Evolutionary conservation across 345 rosid species (phyloP).

Genomic region (Melaleuca quinquenervia): DNA sequence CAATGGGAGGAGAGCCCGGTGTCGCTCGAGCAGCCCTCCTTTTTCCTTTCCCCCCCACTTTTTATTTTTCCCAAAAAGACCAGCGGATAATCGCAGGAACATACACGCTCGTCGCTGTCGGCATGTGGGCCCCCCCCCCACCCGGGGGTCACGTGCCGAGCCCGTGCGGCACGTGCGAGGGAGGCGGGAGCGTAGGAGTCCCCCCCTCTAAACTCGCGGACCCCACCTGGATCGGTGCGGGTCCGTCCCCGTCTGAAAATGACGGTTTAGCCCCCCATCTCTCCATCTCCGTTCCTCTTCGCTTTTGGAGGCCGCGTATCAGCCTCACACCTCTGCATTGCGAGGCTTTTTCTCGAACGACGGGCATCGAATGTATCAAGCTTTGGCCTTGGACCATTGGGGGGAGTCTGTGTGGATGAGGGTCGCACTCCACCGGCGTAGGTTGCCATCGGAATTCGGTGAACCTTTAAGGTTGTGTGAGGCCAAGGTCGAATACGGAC

Average conservation of each 20-base stretch:
- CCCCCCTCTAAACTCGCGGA: background rate
- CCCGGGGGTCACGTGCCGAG: background rate
- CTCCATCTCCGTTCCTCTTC: background rate
- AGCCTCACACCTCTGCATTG: background rate
- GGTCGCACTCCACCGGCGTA: background rate
- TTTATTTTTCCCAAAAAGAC: background rate
- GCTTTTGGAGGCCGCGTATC: background rate
- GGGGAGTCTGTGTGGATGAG: background rate
- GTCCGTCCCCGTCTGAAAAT: background rate
- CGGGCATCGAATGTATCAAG: background rate
- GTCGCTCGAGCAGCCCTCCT: background rate
- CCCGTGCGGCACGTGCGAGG: background rate
- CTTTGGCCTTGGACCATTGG: background rate
- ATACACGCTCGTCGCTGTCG: background rate
- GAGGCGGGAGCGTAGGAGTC: background rate
- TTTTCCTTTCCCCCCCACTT: background rate
- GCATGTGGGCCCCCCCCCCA: background rate
- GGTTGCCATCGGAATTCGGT: background rate
- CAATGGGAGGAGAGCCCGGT: slow-evolving; percentile 9
- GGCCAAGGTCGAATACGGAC: background rate
- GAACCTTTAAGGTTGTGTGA: background rate
- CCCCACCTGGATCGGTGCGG: background rate
- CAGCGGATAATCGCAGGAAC: background rate
- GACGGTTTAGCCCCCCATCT: background rate
- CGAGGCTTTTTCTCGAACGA: background rate